These are phyloP conservation scores for Graphilbum fragrans DNA, from an alignment of 2,329 filamentous ascomycete species.

Conservation along the genomic window DNA sequence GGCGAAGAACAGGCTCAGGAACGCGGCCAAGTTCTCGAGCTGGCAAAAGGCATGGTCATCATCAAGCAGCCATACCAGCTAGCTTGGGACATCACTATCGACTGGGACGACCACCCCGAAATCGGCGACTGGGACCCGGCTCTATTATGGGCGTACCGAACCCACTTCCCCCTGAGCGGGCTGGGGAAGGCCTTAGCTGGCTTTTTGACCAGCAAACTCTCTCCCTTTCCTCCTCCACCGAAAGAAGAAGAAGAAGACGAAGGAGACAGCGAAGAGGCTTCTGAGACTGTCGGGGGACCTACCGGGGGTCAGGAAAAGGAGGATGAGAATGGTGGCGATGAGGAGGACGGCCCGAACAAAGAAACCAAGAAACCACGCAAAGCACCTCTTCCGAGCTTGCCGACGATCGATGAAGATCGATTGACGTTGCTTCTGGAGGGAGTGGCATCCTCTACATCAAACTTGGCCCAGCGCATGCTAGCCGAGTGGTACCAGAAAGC, in stretches of 20 bases:
- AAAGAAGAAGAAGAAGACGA: constrained; percentile 1
- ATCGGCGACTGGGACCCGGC: constrained; percentile 67
- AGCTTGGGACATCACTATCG: constrained; percentile 82
- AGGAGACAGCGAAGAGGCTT: background rate
- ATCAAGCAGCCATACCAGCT: constrained; percentile 83
- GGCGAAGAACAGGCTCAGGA: constrained; percentile 57
- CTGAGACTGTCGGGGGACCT: no score
- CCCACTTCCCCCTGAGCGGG: constrained; percentile 74
- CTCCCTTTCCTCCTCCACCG: constrained; percentile 52
- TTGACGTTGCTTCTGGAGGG: constrained; percentile 71
- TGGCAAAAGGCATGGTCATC: constrained; percentile 88
- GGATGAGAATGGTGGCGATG: constrained; percentile 45
- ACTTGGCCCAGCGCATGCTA: constrained; percentile 73
- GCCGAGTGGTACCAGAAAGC: constrained; percentile 72
- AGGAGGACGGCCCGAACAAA: constrained; percentile 12
- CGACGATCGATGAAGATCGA: constrained; percentile 64
- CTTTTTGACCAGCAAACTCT: constrained; percentile 72
- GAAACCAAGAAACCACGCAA: background rate
- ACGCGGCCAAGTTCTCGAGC: constrained; percentile 57
- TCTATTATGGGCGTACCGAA: constrained; percentile 68
- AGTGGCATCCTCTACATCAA: constrained; percentile 53
- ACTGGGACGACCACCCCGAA: constrained; percentile 73
- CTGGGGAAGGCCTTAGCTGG: constrained; percentile 71
- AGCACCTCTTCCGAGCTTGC: constrained; percentile 23
- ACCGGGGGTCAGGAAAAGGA: constrained; percentile 41